Evolutionary conservation across 2,329 filamentous ascomycete species (phyloP), one percentile per base, ranked within the genome.

Genomic region (Fusarium brachygibbosum): DNA sequence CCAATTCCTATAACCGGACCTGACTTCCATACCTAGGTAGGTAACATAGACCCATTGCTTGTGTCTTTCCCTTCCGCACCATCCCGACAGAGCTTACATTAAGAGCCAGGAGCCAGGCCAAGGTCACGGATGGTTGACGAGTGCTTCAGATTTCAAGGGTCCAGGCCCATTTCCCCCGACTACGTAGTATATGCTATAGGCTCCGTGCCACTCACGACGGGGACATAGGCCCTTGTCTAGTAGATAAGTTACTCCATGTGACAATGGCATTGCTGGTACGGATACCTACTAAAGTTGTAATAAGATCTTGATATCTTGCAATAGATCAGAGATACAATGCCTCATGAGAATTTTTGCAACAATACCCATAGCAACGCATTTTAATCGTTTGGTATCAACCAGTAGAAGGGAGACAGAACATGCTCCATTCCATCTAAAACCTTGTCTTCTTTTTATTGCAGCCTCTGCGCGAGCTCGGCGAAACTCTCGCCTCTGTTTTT

Each of bases 141-240:
- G 31, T 66, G 66, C 58, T 48, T 58, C 44, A 69, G 45, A 66
- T 58, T 58, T 63, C 62, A 69, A 67, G 66, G 66, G 61, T 66
- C 63, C 45, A 62, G 67, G 38, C 52, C 56, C 53, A 52, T 41
- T 62, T 55, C 60, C 59, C 40, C 35, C 32, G 41, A 34, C 56
- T 50, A 48, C 32, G 46, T 54, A 54, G 37, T 32, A 42, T 65
- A 51, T 49, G 46, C 35, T 34, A 44, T 28, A 31, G 25, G 28
- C 48, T 16, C 23, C 32, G 23, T 38, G 25, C 32, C 48, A 50
- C 23, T 50, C 13, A 6, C n/a, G 28, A 50, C 48, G n/a, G 46
- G 48, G 23, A 41, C 32, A 40, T 19, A 37, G 23, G 28, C 38
- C 29, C 37, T 61, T 44, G 55, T 23, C 35, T 9, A 35, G 35